Evolutionary conservation across 2,329 filamentous ascomycete genomes (phyloP).

Genomic region (Lecanicillium sp.): DNA sequence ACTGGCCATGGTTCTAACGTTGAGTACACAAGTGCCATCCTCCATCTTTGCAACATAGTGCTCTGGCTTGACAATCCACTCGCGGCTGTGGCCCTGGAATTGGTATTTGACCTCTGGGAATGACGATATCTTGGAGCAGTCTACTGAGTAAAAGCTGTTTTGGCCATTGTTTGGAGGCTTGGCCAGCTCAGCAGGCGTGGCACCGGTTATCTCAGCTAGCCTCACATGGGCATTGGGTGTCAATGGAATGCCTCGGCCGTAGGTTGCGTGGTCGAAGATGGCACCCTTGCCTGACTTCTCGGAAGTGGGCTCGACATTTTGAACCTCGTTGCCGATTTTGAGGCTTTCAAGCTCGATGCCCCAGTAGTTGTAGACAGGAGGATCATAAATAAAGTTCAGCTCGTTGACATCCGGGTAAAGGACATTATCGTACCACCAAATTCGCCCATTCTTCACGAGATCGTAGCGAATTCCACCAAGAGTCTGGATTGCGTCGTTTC

Average conservation of each 20-base stretch:
- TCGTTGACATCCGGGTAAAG: conserved; percentile 13
- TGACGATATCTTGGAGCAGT: conserved; percentile 8
- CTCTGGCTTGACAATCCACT: conserved; percentile 9
- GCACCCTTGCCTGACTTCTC: conserved; percentile 11
- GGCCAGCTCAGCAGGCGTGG: conserved; percentile 7
- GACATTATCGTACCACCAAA: conserved; percentile 20
- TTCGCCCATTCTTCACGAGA: conserved; percentile 11
- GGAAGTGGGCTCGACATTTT: conserved; percentile 9
- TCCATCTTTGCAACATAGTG: conserved; percentile 11
- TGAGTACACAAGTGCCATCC: conserved; percentile 12
- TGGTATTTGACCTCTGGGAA: conserved; percentile 11
- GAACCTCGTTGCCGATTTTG: conserved; percentile 11
- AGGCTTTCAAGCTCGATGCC: conserved; percentile 10
- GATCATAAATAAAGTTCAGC: conserved; percentile 12
- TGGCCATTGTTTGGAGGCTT: conserved; percentile 12
- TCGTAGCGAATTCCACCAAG: conserved; percentile 11
- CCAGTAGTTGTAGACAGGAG: conserved; percentile 15
- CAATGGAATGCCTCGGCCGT: conserved; percentile 11
- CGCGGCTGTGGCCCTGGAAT: conserved; percentile 9
- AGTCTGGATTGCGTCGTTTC: conserved; percentile 13
- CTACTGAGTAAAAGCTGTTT: conserved; percentile 11
- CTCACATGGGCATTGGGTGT: conserved; percentile 11
- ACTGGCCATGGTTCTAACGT: conserved; percentile 11
- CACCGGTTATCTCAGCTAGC: conserved; percentile 11
- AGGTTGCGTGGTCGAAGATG: conserved; percentile 14